Conservation (phyloP, 2,329 filamentous ascomycete species). For the Talaromyces funiculosus region DNA sequence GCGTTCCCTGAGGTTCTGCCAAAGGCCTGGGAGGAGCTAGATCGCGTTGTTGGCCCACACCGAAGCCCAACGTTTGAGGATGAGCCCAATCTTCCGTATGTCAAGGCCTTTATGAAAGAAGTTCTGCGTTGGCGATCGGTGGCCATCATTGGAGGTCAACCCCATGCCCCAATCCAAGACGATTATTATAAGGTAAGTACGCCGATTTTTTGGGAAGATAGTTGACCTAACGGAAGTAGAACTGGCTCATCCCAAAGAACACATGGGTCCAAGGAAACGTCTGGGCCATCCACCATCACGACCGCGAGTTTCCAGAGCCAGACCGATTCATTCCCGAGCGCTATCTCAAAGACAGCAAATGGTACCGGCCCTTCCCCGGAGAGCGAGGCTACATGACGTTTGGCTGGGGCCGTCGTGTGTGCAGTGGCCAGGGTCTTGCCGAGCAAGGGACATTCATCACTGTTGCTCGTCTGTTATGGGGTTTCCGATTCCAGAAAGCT, state of each 20-base stretch:
- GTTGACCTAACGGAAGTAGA: slow-evolving; percentile 19
- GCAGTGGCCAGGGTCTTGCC: slow-evolving; percentile 51
- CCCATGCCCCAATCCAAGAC: background rate
- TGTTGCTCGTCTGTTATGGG: slow-evolving; percentile 54
- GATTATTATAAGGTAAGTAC: background rate
- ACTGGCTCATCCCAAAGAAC: slow-evolving; percentile 39
- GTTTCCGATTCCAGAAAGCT: slow-evolving; percentile 31
- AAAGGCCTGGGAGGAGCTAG: slow-evolving; percentile 36
- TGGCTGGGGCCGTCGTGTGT: slow-evolving; percentile 52
- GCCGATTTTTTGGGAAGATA: too few species aligned
- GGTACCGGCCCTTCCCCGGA: background rate
- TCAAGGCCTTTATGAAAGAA: slow-evolving; percentile 28
- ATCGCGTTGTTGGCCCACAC: slow-evolving; percentile 28
- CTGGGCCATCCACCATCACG: slow-evolving; percentile 41
- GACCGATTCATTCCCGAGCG: slow-evolving; percentile 34
- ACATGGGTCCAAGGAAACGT: slow-evolving; percentile 42
- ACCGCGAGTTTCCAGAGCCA: slow-evolving; percentile 35
- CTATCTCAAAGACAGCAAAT: slow-evolving; percentile 3
- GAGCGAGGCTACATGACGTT: slow-evolving; percentile 48
- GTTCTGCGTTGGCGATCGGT: slow-evolving; percentile 25
- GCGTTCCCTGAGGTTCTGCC: slow-evolving; percentile 28
- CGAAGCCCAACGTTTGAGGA: slow-evolving; percentile 30
- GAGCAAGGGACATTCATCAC: slow-evolving; percentile 58
- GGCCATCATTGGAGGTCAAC: slow-evolving; percentile 17
- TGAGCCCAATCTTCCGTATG: slow-evolving; percentile 24